A percentile compares a stretch with the other conserved stretches of the same genome.
phyloP scores from a whole-genome alignment of 345 rosid genomes.

The Ceriops decandra region DNA sequence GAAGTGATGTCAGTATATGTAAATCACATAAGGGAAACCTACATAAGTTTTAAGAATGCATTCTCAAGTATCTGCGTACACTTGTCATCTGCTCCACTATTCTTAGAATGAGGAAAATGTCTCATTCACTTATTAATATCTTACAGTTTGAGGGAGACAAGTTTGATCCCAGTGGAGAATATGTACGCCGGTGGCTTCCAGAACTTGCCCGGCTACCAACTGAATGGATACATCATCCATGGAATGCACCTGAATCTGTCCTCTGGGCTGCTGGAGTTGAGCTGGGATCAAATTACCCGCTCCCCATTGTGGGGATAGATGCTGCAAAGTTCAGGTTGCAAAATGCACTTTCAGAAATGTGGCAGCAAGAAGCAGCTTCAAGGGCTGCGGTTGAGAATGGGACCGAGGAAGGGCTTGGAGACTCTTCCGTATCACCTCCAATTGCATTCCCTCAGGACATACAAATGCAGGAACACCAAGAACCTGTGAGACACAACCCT shows the following conservation, averaged over 20 bases:
- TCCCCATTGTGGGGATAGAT: constrained; percentile 70
- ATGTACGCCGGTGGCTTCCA: constrained; percentile 96
- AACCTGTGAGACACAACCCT: constrained; percentile 49
- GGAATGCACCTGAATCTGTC: constrained; percentile 91
- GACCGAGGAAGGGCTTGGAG: constrained; percentile 97
- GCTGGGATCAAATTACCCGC: constrained; percentile 94
- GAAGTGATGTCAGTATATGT: neutral
- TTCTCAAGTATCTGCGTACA: neutral
- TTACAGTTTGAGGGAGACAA: constrained; percentile 88
- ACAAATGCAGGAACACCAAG: constrained; percentile 60
- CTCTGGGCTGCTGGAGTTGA: constrained; percentile 98
- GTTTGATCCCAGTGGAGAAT: constrained; percentile 89
- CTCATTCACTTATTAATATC: constrained; percentile 11
- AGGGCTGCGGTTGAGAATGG: constrained; percentile 93
- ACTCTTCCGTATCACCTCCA: constrained; percentile 65
- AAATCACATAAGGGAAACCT: neutral
- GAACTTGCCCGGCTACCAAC: constrained; percentile 95
- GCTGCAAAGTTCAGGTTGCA: constrained; percentile 82
- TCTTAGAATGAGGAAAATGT: neutral
- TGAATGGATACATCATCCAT: constrained; percentile 99
- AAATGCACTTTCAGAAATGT: constrained; percentile 84
- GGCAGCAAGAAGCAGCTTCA: constrained; percentile 94
- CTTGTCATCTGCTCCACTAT: neutral
- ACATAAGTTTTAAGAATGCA: neutral
- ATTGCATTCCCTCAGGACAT: constrained; percentile 76